Conservation (phyloP, 78 protist species). For the Mastigamoeba balamuthi region DNA sequence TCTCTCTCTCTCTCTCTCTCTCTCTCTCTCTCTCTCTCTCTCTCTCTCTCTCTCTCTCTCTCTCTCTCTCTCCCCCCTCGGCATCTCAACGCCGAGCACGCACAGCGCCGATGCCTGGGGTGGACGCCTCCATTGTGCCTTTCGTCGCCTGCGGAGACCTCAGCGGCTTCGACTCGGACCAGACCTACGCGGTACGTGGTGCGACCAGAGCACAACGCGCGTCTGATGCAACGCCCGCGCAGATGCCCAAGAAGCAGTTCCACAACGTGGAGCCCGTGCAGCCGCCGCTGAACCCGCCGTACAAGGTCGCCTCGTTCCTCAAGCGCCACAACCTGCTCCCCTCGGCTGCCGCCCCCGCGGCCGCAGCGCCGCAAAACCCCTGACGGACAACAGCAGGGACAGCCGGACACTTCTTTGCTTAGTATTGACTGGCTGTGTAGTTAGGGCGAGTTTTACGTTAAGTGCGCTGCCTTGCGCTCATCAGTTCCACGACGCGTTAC, state of each 20-base stretch:
- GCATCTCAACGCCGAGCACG: background rate
- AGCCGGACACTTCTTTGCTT: too few relatives aligned
- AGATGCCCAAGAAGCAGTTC: background rate
- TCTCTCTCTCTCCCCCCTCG: background rate
- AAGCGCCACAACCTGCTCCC: too few relatives aligned
- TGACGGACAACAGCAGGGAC: too few relatives aligned
- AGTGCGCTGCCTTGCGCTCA: too few relatives aligned
- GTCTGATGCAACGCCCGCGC: background rate
- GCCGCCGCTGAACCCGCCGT: background rate
- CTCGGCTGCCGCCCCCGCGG: too few relatives aligned
- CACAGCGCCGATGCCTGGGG: background rate
- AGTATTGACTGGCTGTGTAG: too few relatives aligned
- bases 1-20: too few relatives aligned
- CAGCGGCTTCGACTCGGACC: constrained; percentile 1
- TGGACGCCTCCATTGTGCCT: constrained; percentile 9
- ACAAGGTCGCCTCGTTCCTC: too few relatives aligned
- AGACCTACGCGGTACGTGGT: background rate
- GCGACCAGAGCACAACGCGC: background rate
- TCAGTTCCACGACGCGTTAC: too few relatives aligned
- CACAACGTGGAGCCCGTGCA: background rate
- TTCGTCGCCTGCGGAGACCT: constrained; percentile 34
- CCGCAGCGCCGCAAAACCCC: too few relatives aligned
- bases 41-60: background rate
- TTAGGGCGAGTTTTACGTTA: too few relatives aligned
- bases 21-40: background rate